A percentile compares a stretch with the other conserved stretches of the same genome.
Conservation (phyloP, 2,329 filamentous ascomycete genomes). For the Ceratocystiopsis sp. region DNA sequence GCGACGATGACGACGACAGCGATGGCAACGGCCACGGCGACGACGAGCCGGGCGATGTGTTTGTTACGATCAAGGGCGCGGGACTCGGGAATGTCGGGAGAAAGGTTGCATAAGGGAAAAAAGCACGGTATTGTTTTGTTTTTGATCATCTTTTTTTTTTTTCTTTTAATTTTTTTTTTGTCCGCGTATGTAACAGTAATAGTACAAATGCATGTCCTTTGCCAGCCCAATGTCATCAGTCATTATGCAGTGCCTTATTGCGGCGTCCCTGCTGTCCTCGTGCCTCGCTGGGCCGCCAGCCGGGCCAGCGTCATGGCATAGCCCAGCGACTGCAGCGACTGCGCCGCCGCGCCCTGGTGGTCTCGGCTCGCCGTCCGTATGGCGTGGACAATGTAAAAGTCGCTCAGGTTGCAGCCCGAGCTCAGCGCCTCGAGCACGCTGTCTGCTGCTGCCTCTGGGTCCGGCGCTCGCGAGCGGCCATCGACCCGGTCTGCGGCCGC, state of each 20-base stretch:
- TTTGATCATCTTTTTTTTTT: too few species aligned
- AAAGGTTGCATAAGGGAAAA: constrained; percentile 42
- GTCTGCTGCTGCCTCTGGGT: constrained; percentile 15
- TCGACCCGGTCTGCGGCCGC: too few species aligned
- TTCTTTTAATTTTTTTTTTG: too few species aligned
- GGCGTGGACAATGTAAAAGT: constrained; percentile 35
- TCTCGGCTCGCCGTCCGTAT: constrained; percentile 29
- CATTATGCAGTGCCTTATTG: constrained; percentile 22
- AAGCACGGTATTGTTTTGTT: neutral
- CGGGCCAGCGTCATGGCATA: constrained; percentile 36
- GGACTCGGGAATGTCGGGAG: constrained; percentile 90
- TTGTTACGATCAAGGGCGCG: constrained; percentile 80
- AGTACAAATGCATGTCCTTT: too few species aligned
- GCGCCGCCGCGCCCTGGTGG: constrained; percentile 29
- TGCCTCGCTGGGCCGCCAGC: constrained; percentile 3
- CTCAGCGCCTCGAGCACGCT: constrained; percentile 30
- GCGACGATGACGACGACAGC: constrained; percentile 38
- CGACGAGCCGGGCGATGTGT: constrained; percentile 44
- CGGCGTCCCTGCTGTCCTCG: constrained; percentile 25
- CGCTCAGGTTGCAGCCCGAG: constrained; percentile 37
- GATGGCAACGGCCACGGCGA: constrained; percentile 40
- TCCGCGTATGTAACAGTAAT: too few species aligned
- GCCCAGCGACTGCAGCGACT: constrained; percentile 34
- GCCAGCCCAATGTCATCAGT: too few species aligned
- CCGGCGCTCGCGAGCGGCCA: too few species aligned